Conservation (phyloP, 192 early-diverging fungal genomes). For the Dispira parvispora region DNA sequence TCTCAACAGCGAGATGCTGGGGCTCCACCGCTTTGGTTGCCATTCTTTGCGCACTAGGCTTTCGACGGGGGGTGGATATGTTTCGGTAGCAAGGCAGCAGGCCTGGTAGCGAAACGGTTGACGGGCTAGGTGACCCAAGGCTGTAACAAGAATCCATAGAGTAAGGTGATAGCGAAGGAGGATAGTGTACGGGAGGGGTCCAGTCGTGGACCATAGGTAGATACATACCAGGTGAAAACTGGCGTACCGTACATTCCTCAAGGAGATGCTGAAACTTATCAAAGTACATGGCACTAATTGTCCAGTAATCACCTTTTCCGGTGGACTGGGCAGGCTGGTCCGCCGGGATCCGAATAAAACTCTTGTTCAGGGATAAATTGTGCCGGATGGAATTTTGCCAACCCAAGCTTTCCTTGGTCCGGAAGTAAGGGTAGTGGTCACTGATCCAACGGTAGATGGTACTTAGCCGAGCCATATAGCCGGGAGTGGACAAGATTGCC, state of each 20-base stretch:
- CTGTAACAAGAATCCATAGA: too few species aligned
- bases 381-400: conserved; percentile 13
- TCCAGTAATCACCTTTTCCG: conserved; percentile 11
- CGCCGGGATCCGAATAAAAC: conserved; percentile 12
- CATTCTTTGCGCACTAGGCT: too few species aligned
- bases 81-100: too few species aligned
- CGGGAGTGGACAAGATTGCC: conserved; percentile 7
- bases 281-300: not conserved
- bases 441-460: conserved; percentile 11
- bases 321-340: not conserved
- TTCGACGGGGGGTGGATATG: too few species aligned
- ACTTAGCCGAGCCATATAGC: not conserved
- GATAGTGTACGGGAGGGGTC: too few species aligned
- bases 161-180: too few species aligned
- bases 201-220: not conserved
- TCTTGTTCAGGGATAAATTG: conserved; percentile 13
- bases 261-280: conserved; percentile 8
- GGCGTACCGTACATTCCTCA: not conserved
- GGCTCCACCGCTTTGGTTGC: too few species aligned
- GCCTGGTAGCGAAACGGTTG: too few species aligned
- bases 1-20: too few species aligned
- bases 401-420: not conserved
- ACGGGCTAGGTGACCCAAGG: too few species aligned
- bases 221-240: not conserved
- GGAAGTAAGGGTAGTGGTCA: conserved; percentile 9